A percentile compares a stretch with the other conserved stretches of the same genome.
phyloP scores from a whole-genome alignment of 495 filamentous ascomycete species.

The Trichoderma reesei region DNA sequence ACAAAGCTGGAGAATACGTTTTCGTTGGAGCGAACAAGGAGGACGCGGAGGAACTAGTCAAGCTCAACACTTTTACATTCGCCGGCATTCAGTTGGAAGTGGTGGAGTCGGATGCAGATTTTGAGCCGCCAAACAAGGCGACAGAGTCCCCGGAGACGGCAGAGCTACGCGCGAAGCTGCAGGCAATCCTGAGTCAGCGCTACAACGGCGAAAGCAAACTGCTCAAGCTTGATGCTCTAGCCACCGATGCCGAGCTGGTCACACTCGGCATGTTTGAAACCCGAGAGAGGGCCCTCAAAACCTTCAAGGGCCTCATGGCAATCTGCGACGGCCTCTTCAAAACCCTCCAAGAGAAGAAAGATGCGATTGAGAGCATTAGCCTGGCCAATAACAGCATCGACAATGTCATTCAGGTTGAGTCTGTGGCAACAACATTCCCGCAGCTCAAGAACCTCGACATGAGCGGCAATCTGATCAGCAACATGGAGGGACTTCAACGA shows the following conservation, averaged over 20 bases:
- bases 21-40: constrained; percentile 57
- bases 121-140: neutral
- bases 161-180: constrained; percentile 35
- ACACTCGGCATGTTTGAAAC: constrained; percentile 67
- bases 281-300: constrained; percentile 64
- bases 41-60: constrained; percentile 48
- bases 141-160: constrained; percentile 30
- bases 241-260: constrained; percentile 53
- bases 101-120: constrained; percentile 22
- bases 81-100: constrained; percentile 53
- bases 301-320: constrained; percentile 82
- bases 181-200: constrained; percentile 54
- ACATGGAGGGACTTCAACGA: constrained; percentile 34
- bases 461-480: constrained; percentile 47
- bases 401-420: constrained; percentile 57
- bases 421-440: constrained; percentile 66
- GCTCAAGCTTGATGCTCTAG: constrained; percentile 68
- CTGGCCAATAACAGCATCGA: constrained; percentile 67
- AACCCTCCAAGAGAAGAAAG: constrained; percentile 51
- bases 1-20: constrained; percentile 56
- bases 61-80: constrained; percentile 54
- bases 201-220: constrained; percentile 63
- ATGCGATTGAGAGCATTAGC: constrained; percentile 65
- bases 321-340: constrained; percentile 65
- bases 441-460: constrained; percentile 62